Percentiles rank a stretch among this genome's conserved stretches.
These are phyloP conservation scores for Talaromyces atroroseus DNA, from an alignment of 2,329 filamentous ascomycete genomes.

Conservation along the genomic window DNA sequence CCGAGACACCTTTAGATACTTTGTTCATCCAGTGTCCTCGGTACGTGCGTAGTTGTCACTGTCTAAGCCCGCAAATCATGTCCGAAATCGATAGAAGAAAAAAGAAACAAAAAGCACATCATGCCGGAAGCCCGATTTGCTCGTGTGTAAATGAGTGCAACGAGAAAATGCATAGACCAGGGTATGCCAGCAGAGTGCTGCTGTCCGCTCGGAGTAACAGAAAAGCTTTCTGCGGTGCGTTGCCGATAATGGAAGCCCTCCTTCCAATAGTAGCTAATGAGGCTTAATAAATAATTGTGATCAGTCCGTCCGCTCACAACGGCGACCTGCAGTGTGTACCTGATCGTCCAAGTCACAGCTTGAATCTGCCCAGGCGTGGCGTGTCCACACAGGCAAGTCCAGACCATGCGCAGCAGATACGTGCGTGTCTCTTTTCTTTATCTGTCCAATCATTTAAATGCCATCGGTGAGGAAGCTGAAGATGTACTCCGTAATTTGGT, in stretches of 20 bases:
- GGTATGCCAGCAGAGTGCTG: not conserved
- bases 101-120: not conserved
- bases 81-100: not conserved
- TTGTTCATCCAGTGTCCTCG: not conserved
- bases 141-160: not conserved
- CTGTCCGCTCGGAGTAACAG: not conserved
- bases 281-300: constrained; percentile 1
- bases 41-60: not conserved
- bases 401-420: constrained; percentile 8
- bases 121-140: not conserved
- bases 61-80: not conserved
- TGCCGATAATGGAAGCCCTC: not conserved
- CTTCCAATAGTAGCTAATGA: constrained; percentile 3
- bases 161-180: not conserved
- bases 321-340: not conserved
- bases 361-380: not conserved
- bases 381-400: constrained; percentile 3
- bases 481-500: not conserved
- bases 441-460: not conserved
- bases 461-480: not conserved
- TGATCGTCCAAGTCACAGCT: constrained; percentile 3
- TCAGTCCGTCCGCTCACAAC: not conserved
- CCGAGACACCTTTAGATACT: not conserved
- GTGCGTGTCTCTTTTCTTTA: not conserved
- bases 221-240: not conserved